These are phyloP conservation scores for Leccinum variabile DNA, from an alignment of 1,284 basidiomycete genomes.

Conservation along the genomic window DNA sequence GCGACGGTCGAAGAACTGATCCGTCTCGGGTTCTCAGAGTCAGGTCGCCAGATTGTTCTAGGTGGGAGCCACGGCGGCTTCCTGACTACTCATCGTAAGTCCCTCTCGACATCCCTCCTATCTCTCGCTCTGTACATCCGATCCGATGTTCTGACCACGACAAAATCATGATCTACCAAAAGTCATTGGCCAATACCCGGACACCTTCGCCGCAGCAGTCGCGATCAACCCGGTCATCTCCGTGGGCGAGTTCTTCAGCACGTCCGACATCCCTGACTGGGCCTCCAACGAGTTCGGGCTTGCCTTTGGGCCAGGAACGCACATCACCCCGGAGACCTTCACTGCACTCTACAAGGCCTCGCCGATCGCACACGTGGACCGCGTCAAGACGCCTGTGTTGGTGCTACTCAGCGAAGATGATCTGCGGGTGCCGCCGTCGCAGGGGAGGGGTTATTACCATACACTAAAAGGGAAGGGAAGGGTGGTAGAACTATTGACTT, in stretches of 20 bases:
- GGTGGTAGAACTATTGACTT: slow-evolving; percentile 59
- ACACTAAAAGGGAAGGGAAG: slow-evolving; percentile 50
- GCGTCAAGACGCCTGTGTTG: slow-evolving; percentile 55
- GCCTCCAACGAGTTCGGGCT: slow-evolving; percentile 60
- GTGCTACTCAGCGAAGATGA: slow-evolving; percentile 63
- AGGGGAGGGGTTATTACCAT: slow-evolving; percentile 65
- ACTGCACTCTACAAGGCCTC: slow-evolving; percentile 49
- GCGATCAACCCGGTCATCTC: slow-evolving; percentile 69
- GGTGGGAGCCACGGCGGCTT: slow-evolving; percentile 81
- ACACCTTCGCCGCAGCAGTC: slow-evolving; percentile 59
- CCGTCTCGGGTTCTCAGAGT: slow-evolving; percentile 44
- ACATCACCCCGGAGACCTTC: slow-evolving; percentile 48
- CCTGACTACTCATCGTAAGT: slow-evolving; percentile 58
- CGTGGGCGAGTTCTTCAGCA: slow-evolving; percentile 51
- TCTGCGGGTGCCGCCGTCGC: slow-evolving; percentile 61
- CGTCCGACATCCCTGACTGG: slow-evolving; percentile 73
- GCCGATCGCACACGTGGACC: slow-evolving; percentile 56
- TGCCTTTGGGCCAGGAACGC: slow-evolving; percentile 30
- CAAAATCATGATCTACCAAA: neutral
- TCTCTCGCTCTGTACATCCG: neutral
- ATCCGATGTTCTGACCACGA: slow-evolving; percentile 11
- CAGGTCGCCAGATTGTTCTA: slow-evolving; percentile 53
- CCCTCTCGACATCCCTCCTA: neutral
- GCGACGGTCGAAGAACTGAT: slow-evolving; percentile 53
- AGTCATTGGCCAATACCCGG: slow-evolving; percentile 68